Percentiles rank a stretch among this genome's conserved stretches.
phyloP scores from a whole-genome alignment of 192 early-diverging fungal species.

The Gigaspora rosea region DNA sequence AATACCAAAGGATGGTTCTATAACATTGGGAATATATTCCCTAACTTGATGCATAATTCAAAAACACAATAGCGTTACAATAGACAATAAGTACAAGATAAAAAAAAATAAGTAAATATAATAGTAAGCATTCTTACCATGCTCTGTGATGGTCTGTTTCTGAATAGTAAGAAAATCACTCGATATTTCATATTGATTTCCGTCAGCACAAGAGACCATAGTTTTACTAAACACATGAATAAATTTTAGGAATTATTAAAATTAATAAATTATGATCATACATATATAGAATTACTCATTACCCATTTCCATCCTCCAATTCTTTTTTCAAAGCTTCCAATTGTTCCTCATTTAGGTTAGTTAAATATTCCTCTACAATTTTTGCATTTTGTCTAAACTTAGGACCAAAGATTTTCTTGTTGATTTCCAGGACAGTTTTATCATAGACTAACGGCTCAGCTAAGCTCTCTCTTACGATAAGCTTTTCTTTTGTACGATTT shows the following conservation, averaged over 20 bases:
- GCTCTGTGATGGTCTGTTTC: constrained; percentile 43
- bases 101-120: not conserved
- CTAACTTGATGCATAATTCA: constrained; percentile 55
- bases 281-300: constrained; percentile 48
- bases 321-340: constrained; percentile 62
- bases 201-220: constrained; percentile 6
- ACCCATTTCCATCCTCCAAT: constrained; percentile 64
- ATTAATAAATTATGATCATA: constrained; percentile 21
- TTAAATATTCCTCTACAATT: constrained; percentile 79
- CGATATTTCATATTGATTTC: constrained; percentile 16
- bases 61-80: not conserved
- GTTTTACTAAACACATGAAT: constrained; percentile 10
- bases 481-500: constrained; percentile 85
- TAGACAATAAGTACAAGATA: not conserved
- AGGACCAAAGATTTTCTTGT: constrained; percentile 94
- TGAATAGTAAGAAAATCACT: constrained; percentile 39
- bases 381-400: constrained; percentile 91
- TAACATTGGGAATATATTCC: constrained; percentile 97
- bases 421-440: constrained; percentile 80
- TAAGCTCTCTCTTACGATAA: constrained; percentile 89
- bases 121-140: constrained; percentile 25
- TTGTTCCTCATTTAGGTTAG: constrained; percentile 51
- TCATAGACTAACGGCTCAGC: constrained; percentile 79
- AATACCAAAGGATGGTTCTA: constrained; percentile 99
- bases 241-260: constrained; percentile 37